Conservation (phyloP, 192 early-diverging fungal species). For the Rhizoclosmatium globosum region DNA sequence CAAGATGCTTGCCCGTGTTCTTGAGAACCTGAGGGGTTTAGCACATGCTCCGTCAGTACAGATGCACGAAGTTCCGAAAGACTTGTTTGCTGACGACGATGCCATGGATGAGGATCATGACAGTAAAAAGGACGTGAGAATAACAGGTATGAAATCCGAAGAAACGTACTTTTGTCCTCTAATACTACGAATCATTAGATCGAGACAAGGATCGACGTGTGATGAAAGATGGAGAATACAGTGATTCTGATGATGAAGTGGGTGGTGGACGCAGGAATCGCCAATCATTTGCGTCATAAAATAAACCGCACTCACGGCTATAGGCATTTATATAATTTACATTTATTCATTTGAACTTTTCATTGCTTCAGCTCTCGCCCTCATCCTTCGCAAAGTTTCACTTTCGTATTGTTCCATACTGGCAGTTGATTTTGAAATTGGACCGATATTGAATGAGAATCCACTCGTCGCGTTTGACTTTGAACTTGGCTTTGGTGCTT, state of each 20-base stretch:
- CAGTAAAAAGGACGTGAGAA: conserved; percentile 53
- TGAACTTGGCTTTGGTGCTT: too few relatives aligned
- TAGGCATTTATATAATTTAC: too few relatives aligned
- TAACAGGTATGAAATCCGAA: conserved; percentile 54
- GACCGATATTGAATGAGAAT: conserved; percentile 8
- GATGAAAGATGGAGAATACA: conserved; percentile 79
- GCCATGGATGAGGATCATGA: conserved; percentile 63
- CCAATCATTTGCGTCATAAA: conserved; percentile 34
- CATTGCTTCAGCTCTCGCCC: background rate
- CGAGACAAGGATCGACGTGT: too few relatives aligned
- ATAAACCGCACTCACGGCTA: too few relatives aligned
- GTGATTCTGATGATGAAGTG: conserved; percentile 79
- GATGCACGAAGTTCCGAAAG: conserved; percentile 89
- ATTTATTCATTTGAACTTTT: background rate
- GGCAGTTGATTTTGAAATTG: background rate
- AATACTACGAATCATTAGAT: too few relatives aligned
- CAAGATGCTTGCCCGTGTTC: conserved; percentile 70
- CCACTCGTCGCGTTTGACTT: conserved; percentile 4
- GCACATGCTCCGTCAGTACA: conserved; percentile 94
- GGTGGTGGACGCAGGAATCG: conserved; percentile 47
- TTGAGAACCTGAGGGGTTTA: conserved; percentile 89
- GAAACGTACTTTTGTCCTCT: background rate
- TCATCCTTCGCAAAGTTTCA: conserved; percentile 20
- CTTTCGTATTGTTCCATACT: background rate
- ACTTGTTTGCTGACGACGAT: conserved; percentile 75